phyloP scores from a whole-genome alignment of 2,329 filamentous ascomycete genomes.

The Thielaviopsis euricoi region DNA sequence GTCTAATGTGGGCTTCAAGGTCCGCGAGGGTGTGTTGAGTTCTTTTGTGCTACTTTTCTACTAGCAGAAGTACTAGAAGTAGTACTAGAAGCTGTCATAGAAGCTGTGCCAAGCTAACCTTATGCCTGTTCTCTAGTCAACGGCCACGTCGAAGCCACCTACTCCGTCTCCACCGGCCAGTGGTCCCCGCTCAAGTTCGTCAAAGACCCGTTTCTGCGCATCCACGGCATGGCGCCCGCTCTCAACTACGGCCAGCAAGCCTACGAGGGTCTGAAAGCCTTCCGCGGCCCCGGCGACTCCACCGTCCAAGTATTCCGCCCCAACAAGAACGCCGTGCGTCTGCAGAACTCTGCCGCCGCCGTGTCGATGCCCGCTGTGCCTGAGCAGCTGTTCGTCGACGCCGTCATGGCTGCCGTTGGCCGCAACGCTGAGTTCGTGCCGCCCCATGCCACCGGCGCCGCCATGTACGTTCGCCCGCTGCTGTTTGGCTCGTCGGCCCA shows the following conservation, averaged over 20 bases:
- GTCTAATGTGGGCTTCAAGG: slow-evolving; percentile 81
- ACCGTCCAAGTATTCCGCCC: slow-evolving; percentile 78
- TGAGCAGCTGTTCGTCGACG: slow-evolving; percentile 55
- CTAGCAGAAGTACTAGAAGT: too few relatives aligned
- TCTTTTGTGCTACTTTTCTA: background rate
- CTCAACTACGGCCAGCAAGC: slow-evolving; percentile 97
- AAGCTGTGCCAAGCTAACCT: background rate
- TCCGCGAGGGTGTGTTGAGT: slow-evolving; percentile 56
- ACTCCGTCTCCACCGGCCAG: slow-evolving; percentile 53
- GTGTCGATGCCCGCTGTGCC: slow-evolving; percentile 74
- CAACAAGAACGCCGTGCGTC: slow-evolving; percentile 63
- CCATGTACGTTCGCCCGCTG: slow-evolving; percentile 83
- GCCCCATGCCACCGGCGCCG: slow-evolving; percentile 72
- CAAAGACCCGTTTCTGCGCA: slow-evolving; percentile 63
- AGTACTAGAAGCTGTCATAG: too few relatives aligned
- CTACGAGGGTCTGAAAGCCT: slow-evolving; percentile 96
- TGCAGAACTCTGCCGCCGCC: slow-evolving; percentile 71
- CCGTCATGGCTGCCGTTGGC: slow-evolving; percentile 64
- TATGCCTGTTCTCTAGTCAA: slow-evolving; percentile 46
- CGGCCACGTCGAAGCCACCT: slow-evolving; percentile 82
- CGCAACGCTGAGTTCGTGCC: slow-evolving; percentile 86
- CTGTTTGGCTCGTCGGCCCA: slow-evolving; percentile 79
- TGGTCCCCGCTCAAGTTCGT: slow-evolving; percentile 73
- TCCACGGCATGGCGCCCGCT: slow-evolving; percentile 89
- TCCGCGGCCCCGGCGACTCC: slow-evolving; percentile 55